A percentile compares a stretch with the other conserved stretches of the same genome.
Conservation (phyloP, 768 basidiomycete genomes). For the Xanthoconium stramineum region DNA sequence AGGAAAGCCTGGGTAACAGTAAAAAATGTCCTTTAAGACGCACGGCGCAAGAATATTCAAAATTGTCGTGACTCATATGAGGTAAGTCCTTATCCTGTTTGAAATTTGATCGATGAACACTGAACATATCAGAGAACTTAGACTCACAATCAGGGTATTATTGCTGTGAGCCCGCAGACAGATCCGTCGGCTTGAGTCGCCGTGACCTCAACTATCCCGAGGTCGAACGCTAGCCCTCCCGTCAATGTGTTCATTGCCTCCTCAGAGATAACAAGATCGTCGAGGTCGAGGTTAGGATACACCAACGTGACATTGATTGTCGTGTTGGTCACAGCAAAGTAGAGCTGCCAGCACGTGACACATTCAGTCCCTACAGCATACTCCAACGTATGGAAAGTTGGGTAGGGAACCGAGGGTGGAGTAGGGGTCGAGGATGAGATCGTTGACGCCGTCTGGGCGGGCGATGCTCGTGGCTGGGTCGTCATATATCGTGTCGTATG, state of each 20-base stretch:
- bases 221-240: conserved; percentile 39
- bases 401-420: conserved; percentile 33
- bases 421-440: conserved; percentile 30
- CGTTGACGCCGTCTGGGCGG: conserved; percentile 33
- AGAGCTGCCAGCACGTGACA: conserved; percentile 33
- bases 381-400: conserved; percentile 30
- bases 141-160: neutral
- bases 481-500: conserved; percentile 34
- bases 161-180: conserved; percentile 39
- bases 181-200: conserved; percentile 43
- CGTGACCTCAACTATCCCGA: conserved; percentile 48
- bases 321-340: conserved; percentile 10
- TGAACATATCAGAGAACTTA: neutral
- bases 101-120: neutral
- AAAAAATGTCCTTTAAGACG: neutral
- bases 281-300: conserved; percentile 17
- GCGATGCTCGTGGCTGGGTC: conserved; percentile 19
- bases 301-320: conserved; percentile 25
- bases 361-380: conserved; percentile 30
- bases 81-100: neutral
- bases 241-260: conserved; percentile 57
- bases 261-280: conserved; percentile 47
- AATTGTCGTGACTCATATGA: neutral
- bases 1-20: neutral
- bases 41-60: neutral